These are phyloP conservation scores for Pyrenochaeta sp. DNA, from an alignment of 2,329 filamentous ascomycete species.

Conservation along the genomic window DNA sequence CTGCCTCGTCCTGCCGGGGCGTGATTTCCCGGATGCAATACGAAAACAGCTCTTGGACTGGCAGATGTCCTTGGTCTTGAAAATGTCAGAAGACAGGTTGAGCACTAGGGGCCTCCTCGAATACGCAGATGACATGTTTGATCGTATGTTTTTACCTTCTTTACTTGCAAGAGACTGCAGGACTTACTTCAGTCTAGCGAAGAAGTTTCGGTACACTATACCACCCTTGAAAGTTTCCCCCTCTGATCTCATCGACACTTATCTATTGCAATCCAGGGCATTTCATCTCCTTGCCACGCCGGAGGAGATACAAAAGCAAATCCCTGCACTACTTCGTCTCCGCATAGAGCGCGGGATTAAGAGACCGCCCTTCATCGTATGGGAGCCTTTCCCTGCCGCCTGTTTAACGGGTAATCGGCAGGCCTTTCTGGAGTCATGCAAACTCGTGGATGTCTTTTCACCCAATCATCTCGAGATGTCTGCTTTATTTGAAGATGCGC, in stretches of 20 bases:
- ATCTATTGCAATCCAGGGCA: slow-evolving; percentile 14
- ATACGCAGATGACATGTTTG: slow-evolving; percentile 32
- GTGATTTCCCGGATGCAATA: slow-evolving; percentile 22
- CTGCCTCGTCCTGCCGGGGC: slow-evolving; percentile 27
- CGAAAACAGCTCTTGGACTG: slow-evolving; percentile 10
- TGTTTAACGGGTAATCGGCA: slow-evolving; percentile 13
- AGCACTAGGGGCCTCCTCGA: slow-evolving; percentile 23
- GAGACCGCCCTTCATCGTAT: slow-evolving; percentile 21
- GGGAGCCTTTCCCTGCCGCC: slow-evolving; percentile 29
- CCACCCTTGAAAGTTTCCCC: slow-evolving; percentile 18
- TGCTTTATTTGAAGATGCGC: slow-evolving; percentile 13
- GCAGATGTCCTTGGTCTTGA: slow-evolving; percentile 16
- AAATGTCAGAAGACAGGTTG: slow-evolving; percentile 3
- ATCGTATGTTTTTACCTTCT: slow-evolving; percentile 14
- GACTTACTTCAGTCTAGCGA: slow-evolving; percentile 11
- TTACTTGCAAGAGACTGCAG: background rate
- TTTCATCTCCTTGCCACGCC: slow-evolving; percentile 31
- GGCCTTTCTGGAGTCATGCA: slow-evolving; percentile 17
- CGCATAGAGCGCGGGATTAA: slow-evolving; percentile 4
- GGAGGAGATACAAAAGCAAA: slow-evolving; percentile 17
- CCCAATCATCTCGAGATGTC: slow-evolving; percentile 32
- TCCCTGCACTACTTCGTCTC: slow-evolving; percentile 19
- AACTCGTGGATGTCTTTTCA: slow-evolving; percentile 30
- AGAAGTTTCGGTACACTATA: slow-evolving; percentile 25
- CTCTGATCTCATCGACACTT: slow-evolving; percentile 12